phyloP scores from a whole-genome alignment of 495 filamentous ascomycete genomes.

The Hypoxylon fragiforme region DNA sequence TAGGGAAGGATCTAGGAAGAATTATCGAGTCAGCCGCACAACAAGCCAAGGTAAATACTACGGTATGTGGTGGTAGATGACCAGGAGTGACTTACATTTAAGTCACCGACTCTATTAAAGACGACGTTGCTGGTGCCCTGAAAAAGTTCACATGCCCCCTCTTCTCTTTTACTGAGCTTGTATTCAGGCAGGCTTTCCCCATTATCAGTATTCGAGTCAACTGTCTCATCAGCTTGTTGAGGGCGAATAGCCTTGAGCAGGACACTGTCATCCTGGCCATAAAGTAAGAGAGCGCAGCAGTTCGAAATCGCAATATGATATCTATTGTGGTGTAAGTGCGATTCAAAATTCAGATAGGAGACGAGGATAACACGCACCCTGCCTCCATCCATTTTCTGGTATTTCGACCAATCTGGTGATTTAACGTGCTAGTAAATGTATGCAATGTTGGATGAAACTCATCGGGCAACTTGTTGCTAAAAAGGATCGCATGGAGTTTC shows the following conservation, averaged over 20 bases:
- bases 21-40: not conserved
- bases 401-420: constrained; percentile 61
- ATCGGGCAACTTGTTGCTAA: constrained; percentile 55
- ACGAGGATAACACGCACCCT: constrained; percentile 52
- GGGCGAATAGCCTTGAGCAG: constrained; percentile 39
- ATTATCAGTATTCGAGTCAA: constrained; percentile 1
- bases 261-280: constrained; percentile 44
- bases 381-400: constrained; percentile 65
- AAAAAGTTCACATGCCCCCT: constrained; percentile 26
- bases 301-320: constrained; percentile 63
- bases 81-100: constrained; percentile 43
- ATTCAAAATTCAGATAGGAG: constrained; percentile 58
- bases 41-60: not conserved
- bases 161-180: constrained; percentile 21
- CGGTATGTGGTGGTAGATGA: not conserved
- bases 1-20: constrained; percentile 57
- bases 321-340: constrained; percentile 49
- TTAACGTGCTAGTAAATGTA: constrained; percentile 58
- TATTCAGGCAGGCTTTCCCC: constrained; percentile 5
- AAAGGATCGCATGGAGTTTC: constrained; percentile 66
- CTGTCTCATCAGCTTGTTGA: constrained; percentile 18
- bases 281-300: constrained; percentile 44
- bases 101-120: constrained; percentile 62
- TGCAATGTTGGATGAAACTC: constrained; percentile 51
- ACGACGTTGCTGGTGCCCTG: constrained; percentile 51